Evolutionary conservation across 2,329 filamentous ascomycete genomes (phyloP), one percentile per base, ranked within the genome.

Genomic region (Paecilomyces sp.): DNA sequence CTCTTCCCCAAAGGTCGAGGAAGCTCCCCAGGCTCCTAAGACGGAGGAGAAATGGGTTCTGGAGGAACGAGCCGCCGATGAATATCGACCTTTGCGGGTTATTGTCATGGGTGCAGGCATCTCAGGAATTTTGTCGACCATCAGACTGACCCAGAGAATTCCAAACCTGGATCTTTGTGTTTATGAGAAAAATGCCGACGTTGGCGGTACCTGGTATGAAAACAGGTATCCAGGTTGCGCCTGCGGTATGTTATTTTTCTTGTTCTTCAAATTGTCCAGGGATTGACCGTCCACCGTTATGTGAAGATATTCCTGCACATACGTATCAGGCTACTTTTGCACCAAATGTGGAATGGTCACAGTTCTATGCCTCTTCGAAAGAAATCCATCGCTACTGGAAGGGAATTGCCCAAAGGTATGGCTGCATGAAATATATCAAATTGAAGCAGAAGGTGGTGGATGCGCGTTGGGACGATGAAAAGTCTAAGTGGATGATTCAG

Each of bases 241-340:
- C n/a, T 74, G 70, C 60, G 71, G 69, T 71, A 64, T 50, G 65
- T 67, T 22, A 52, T 58, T 55, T 53, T 63, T 28, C 57, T 52
- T 3, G 59, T 63, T 25, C 61, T 24, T n/a, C 31, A 33, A 18
- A 18, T 74, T 0, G 34, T 47, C 15, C n/a, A 33, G 15, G 13
- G 15, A 25, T 33, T 60, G 28, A 54, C 58, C 25, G 8, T 18
- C 11, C 18, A 12, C 25, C 11, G 8, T 30, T 58, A 13, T 53
- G 52, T 13, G 34, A 8, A 73, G 78, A 81, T 63, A 79, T 80
- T 28, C 79, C 79, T 0, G 71, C 71, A 4, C 78, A 80, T 55
- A 77, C 75, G 28, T 81, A 81, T 56, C 79, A 82, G 59, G 82
- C 80, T 61, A 77, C 75, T 6, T 83, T 80, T 71, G 79, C 79